These are phyloP conservation scores for Echinosphaeria canescens DNA, from an alignment of 2,329 filamentous ascomycete species.

Conservation along the genomic window DNA sequence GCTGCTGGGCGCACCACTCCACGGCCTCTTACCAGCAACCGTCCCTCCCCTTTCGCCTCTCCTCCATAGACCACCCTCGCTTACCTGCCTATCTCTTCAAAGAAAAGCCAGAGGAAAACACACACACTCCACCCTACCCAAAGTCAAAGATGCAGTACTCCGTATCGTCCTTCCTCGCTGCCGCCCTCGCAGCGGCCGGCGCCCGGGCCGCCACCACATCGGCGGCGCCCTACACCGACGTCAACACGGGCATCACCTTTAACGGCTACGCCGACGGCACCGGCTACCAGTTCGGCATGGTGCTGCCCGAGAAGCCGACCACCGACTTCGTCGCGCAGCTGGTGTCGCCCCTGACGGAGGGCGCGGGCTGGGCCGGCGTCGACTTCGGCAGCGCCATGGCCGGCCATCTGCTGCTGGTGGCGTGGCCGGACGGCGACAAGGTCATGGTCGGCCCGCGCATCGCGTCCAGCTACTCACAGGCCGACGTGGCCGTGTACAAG, in stretches of 20 bases:
- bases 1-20: no score
- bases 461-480: slow-evolving; percentile 11
- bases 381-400: slow-evolving; percentile 19
- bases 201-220: no score
- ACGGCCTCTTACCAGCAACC: no score
- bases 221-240: slow-evolving; percentile 1
- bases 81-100: no score
- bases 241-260: slow-evolving; percentile 1
- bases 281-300: slow-evolving; percentile 19
- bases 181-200: no score
- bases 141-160: no score
- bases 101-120: no score
- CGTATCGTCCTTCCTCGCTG: no score
- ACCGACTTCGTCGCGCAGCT: slow-evolving; percentile 33
- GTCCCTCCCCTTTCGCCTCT: no score
- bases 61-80: no score
- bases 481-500: slow-evolving; percentile 15
- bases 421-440: slow-evolving; percentile 18
- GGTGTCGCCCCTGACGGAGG: slow-evolving; percentile 15
- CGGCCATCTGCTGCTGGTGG: slow-evolving; percentile 17
- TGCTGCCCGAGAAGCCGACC: slow-evolving; percentile 21
- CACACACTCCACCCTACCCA: no score
- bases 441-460: slow-evolving; percentile 9
- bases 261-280: slow-evolving; percentile 1
- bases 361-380: slow-evolving; percentile 25